Percentiles rank a stretch among this genome's conserved stretches.
phyloP scores from a whole-genome alignment of 805 yeast species.

The Wickerhamomyces mucosus region DNA sequence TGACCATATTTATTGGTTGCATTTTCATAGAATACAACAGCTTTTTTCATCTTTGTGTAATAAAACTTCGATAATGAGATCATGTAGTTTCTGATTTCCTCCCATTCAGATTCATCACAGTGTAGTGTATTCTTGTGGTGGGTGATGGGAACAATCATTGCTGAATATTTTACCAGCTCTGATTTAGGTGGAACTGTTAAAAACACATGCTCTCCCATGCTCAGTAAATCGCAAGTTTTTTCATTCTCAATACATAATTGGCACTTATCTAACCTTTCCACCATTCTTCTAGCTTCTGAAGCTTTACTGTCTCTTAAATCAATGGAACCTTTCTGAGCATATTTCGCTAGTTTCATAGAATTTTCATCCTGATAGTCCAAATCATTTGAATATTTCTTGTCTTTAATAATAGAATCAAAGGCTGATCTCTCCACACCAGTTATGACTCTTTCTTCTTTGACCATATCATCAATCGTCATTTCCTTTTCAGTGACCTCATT shows the following conservation, averaged over 20 bases:
- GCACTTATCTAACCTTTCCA: constrained; percentile 26
- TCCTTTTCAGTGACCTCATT: constrained; percentile 18
- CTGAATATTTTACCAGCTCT: constrained; percentile 24
- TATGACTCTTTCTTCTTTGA: constrained; percentile 23
- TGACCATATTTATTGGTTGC: constrained; percentile 26
- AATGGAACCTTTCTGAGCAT: constrained; percentile 20
- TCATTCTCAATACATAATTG: constrained; percentile 26
- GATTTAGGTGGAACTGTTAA: constrained; percentile 31
- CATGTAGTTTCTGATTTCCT: constrained; percentile 35
- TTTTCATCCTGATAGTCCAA: constrained; percentile 35
- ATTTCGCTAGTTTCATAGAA: constrained; percentile 26
- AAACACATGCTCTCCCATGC: constrained; percentile 28
- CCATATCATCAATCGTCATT: constrained; percentile 28
- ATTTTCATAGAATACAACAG: constrained; percentile 37
- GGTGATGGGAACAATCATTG: constrained; percentile 32
- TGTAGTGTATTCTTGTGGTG: constrained; percentile 31
- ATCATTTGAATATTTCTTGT: constrained; percentile 28
- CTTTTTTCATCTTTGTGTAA: constrained; percentile 21
- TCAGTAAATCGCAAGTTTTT: constrained; percentile 22
- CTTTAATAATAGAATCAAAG: constrained; percentile 27
- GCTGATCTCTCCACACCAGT: constrained; percentile 14
- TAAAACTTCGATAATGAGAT: constrained; percentile 30
- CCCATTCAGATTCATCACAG: constrained; percentile 34
- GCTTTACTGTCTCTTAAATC: constrained; percentile 22
- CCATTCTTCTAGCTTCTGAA: constrained; percentile 18